phyloP scores from a whole-genome alignment of 768 basidiomycete genomes.

The Naematelia encephala region DNA sequence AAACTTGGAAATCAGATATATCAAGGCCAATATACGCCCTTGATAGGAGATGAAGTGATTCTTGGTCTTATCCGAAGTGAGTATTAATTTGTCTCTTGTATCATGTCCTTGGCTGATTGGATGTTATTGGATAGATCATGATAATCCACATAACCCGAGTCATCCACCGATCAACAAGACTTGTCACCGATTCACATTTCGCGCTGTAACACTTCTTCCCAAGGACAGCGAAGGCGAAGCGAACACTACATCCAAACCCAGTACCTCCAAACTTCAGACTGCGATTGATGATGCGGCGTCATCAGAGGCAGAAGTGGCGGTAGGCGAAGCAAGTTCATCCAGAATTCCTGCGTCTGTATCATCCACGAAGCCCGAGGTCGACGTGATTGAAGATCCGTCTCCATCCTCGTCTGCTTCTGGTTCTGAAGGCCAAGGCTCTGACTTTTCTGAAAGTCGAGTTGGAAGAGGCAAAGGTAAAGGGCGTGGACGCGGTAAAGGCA shows the following conservation, averaged over 20 bases:
- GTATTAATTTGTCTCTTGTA: neutral
- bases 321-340: neutral
- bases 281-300: neutral
- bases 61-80: constrained; percentile 34
- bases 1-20: constrained; percentile 40
- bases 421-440: neutral
- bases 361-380: neutral
- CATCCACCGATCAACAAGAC: neutral
- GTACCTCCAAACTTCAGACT: neutral
- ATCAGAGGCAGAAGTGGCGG: neutral
- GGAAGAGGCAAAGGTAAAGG: constrained; percentile 13
- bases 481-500: constrained; percentile 5
- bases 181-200: constrained; percentile 5
- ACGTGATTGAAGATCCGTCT: neutral
- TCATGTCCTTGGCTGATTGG: neutral
- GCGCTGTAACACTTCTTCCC: constrained; percentile 1
- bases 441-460: neutral
- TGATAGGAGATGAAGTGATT: constrained; percentile 45
- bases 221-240: neutral
- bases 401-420: neutral
- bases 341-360: neutral
- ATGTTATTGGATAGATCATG: neutral
- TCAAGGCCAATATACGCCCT: constrained; percentile 29
- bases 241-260: neutral
- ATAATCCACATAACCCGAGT: neutral